Evolutionary conservation across 768 basidiomycete species (phyloP).

Genomic region (Tubosaeta sp.): DNA sequence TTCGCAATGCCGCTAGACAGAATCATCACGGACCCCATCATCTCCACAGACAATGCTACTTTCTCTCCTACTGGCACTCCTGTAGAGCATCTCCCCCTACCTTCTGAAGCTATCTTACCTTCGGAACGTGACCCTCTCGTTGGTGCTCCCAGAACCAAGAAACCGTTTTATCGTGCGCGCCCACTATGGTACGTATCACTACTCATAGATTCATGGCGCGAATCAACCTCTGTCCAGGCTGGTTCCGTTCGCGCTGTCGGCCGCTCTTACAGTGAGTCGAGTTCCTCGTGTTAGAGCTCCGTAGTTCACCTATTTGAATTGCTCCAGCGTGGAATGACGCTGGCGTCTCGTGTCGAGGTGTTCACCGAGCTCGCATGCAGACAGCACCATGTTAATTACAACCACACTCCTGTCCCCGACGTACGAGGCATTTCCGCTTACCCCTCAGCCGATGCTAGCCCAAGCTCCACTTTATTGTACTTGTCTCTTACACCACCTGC

Average conservation of each 20-base stretch:
- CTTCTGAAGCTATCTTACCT: slow-evolving; percentile 11
- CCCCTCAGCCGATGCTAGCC: slow-evolving; percentile 2
- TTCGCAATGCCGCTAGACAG: slow-evolving; percentile 27
- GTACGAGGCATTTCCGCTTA: not conserved
- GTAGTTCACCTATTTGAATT: slow-evolving; percentile 2
- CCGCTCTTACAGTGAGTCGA: slow-evolving; percentile 59
- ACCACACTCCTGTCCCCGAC: slow-evolving; percentile 26
- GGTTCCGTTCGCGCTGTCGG: slow-evolving; percentile 63
- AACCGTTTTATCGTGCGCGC: slow-evolving; percentile 48
- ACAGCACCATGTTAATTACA: slow-evolving; percentile 44
- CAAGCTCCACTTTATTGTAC: slow-evolving; percentile 9
- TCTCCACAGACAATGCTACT: slow-evolving; percentile 30
- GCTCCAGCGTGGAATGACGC: slow-evolving; percentile 69
- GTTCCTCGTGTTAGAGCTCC: not conserved
- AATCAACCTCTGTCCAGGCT: slow-evolving; percentile 44
- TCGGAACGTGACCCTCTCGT: slow-evolving; percentile 34
- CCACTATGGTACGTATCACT: slow-evolving; percentile 39
- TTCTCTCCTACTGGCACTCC: slow-evolving; percentile 26
- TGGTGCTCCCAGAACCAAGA: slow-evolving; percentile 26
- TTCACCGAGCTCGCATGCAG: slow-evolving; percentile 76
- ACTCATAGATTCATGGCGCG: not conserved
- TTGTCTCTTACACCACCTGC: slow-evolving; percentile 5
- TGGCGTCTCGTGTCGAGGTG: slow-evolving; percentile 75
- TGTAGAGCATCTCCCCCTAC: slow-evolving; percentile 14
- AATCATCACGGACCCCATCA: slow-evolving; percentile 32